Percentiles rank a stretch among this genome's conserved stretches.
These are phyloP conservation scores for Aechmea fasciata DNA, from an alignment of 176 grass and related monocot genomes.

Conservation along the genomic window DNA sequence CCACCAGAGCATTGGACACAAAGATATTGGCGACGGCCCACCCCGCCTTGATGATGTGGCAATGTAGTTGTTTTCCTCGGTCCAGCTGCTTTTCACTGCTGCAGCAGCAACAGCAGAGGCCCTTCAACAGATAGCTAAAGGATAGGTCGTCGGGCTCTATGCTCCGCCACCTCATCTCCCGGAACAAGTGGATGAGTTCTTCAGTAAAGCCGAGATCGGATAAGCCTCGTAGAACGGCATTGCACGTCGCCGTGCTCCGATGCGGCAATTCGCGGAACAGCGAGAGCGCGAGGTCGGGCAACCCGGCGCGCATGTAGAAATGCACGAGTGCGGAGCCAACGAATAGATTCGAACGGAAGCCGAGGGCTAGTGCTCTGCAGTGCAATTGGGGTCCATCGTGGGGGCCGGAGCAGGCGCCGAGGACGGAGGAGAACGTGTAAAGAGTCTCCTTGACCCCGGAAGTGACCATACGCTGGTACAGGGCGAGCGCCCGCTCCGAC, in stretches of 20 bases:
- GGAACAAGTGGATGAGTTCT: conserved; percentile 15
- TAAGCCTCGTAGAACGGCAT: conserved; percentile 27
- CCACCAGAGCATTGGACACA: conserved; percentile 27
- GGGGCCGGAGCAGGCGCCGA: conserved; percentile 6
- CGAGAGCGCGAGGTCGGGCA: conserved; percentile 12
- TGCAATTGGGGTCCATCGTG: conserved; percentile 22
- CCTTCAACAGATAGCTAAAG: conserved; percentile 17
- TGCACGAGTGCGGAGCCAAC: conserved; percentile 21
- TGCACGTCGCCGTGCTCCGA: conserved; percentile 16
- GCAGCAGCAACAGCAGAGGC: conserved; percentile 8
- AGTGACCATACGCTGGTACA: conserved; percentile 27
- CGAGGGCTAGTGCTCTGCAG: conserved; percentile 5
- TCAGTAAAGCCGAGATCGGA: conserved; percentile 13
- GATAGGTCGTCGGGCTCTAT: conserved; percentile 26
- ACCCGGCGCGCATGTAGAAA: conserved; percentile 18
- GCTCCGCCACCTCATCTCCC: conserved; percentile 14
- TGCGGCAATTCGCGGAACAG: conserved; percentile 4
- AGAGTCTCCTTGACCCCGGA: conserved; percentile 13
- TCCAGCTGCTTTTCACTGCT: conserved; percentile 20
- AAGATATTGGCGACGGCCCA: conserved; percentile 28
- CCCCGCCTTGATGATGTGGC: conserved; percentile 27
- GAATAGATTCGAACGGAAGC: conserved; percentile 17
- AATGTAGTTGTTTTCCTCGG: conserved; percentile 25
- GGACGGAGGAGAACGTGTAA: conserved; percentile 21
- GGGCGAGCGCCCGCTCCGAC: conserved; percentile 3